A percentile compares a stretch with the other conserved stretches of the same genome.
Conservation (phyloP, 179 eudicot species). For the Amaranthus tricolor region DNA sequence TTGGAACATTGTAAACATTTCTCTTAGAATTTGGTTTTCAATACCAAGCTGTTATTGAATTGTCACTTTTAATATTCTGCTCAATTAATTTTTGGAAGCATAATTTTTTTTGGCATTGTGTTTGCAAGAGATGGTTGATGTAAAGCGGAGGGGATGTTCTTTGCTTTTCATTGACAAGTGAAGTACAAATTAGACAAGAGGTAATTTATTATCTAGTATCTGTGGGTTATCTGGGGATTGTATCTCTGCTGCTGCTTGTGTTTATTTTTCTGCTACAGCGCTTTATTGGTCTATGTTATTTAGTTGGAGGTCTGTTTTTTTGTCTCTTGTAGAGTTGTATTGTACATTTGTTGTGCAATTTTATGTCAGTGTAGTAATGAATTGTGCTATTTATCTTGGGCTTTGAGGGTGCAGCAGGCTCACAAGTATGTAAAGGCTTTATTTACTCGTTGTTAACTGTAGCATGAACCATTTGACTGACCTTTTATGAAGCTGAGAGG, state of each 20-base stretch:
- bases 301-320: not conserved
- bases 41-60: slow-evolving; percentile 33
- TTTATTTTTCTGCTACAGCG: not conserved
- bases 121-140: slow-evolving; percentile 82
- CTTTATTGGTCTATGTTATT: not conserved
- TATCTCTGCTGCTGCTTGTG: slow-evolving; percentile 8
- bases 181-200: slow-evolving; percentile 45
- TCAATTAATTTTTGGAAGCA: slow-evolving; percentile 34
- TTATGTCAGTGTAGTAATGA: not conserved
- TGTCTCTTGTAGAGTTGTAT: not conserved
- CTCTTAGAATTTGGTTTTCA: slow-evolving; percentile 28
- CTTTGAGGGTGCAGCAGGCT: not conserved
- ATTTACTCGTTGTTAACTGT: not conserved
- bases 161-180: slow-evolving; percentile 56
- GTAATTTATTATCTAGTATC: slow-evolving; percentile 40
- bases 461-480: not conserved
- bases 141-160: slow-evolving; percentile 54
- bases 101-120: slow-evolving; percentile 29
- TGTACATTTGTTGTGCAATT: not conserved
- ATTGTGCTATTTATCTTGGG: not conserved
- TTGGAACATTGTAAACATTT: slow-evolving; percentile 49
- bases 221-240: slow-evolving; percentile 25
- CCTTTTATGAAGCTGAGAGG: not conserved
- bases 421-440: not conserved
- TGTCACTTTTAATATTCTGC: slow-evolving; percentile 27